phyloP scores from a whole-genome alignment of 2,329 filamentous ascomycete genomes.

The Didymella sp. region DNA sequence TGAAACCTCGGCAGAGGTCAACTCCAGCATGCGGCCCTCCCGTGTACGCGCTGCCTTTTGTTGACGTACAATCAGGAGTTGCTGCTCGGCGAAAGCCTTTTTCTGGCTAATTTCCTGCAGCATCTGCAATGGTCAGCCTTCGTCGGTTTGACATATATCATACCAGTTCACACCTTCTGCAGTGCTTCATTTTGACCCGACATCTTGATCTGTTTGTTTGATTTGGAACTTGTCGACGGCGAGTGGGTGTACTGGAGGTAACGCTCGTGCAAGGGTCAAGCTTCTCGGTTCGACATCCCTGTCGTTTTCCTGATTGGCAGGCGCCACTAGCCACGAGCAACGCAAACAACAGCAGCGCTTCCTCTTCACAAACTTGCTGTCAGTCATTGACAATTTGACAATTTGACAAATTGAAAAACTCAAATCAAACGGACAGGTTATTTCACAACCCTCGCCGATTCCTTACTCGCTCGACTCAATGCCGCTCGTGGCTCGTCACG shows the following conservation, averaged over 20 bases:
- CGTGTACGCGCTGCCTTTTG: slow-evolving; percentile 87
- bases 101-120: slow-evolving; percentile 94
- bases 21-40: slow-evolving; percentile 84
- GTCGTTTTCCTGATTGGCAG: slow-evolving; percentile 28
- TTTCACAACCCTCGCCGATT: background rate
- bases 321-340: slow-evolving; percentile 13
- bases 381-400: background rate
- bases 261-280: slow-evolving; percentile 27
- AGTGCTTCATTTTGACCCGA: slow-evolving; percentile 92
- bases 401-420: background rate
- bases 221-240: slow-evolving; percentile 20
- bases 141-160: background rate
- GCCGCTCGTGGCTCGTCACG: background rate
- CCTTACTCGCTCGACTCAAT: background rate
- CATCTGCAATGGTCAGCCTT: slow-evolving; percentile 62
- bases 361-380: background rate
- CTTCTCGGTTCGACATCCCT: slow-evolving; percentile 31
- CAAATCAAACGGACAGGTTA: background rate
- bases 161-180: slow-evolving; percentile 73
- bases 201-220: slow-evolving; percentile 63
- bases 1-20: slow-evolving; percentile 85
- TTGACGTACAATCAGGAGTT: slow-evolving; percentile 83
- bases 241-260: slow-evolving; percentile 18
- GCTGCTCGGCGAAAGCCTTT: slow-evolving; percentile 86
- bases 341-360: slow-evolving; percentile 8